These are phyloP conservation scores for Kregervanrija fluxuum DNA, from an alignment of 805 yeast species.

Conservation along the genomic window DNA sequence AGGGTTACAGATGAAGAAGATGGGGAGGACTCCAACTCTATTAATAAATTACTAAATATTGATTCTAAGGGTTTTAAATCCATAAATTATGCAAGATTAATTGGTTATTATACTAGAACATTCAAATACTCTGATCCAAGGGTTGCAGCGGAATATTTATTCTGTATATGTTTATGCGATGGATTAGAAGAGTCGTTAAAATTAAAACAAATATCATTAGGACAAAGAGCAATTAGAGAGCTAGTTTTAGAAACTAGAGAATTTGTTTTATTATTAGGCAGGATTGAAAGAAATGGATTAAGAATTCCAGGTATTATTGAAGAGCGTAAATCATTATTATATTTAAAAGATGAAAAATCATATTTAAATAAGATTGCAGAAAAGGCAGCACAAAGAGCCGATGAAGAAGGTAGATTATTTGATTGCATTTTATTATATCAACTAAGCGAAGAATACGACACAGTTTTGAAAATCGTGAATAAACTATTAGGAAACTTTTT, in stretches of 20 bases:
- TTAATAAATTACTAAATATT: slow-evolving; percentile 23
- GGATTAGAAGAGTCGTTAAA: slow-evolving; percentile 20
- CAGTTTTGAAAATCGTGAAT: slow-evolving; percentile 70
- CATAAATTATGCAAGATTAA: slow-evolving; percentile 49
- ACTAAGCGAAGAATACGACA: slow-evolving; percentile 79
- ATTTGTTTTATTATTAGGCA: slow-evolving; percentile 77
- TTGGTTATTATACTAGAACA: slow-evolving; percentile 75
- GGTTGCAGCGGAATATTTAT: slow-evolving; percentile 85
- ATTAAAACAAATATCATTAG: slow-evolving; percentile 43
- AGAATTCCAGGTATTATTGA: slow-evolving; percentile 81
- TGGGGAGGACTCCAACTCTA: slow-evolving; percentile 4
- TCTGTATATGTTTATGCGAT: slow-evolving; percentile 57
- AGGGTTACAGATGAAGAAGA: slow-evolving; percentile 29
- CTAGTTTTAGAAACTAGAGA: slow-evolving; percentile 82
- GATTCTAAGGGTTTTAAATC: slow-evolving; percentile 24
- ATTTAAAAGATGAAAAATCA: slow-evolving; percentile 47
- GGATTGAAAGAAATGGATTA: slow-evolving; percentile 66
- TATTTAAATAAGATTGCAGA: slow-evolving; percentile 70
- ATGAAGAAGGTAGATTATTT: slow-evolving; percentile 81
- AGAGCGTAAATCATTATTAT: slow-evolving; percentile 59
- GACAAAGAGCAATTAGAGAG: slow-evolving; percentile 77
- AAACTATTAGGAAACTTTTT: slow-evolving; percentile 71
- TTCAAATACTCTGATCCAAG: slow-evolving; percentile 83
- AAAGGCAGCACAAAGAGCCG: slow-evolving; percentile 78
- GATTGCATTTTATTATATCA: slow-evolving; percentile 85